These are phyloP conservation scores for Sinapis alba DNA, from an alignment of 441 rosid genomes.

Conservation along the genomic window DNA sequence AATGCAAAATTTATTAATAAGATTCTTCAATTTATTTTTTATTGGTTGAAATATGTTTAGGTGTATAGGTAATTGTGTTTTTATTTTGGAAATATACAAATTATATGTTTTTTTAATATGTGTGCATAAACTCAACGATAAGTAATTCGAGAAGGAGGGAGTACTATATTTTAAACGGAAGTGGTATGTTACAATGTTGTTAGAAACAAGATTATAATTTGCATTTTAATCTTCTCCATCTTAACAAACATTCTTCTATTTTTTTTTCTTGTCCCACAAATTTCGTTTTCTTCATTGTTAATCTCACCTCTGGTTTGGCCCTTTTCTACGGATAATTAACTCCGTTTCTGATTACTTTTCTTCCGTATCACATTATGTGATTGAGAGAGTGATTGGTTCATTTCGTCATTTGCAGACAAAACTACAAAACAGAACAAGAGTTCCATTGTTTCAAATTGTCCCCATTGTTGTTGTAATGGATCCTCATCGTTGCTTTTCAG, in stretches of 20 bases:
- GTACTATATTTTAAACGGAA: neutral
- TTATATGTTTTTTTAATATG: too few relatives aligned
- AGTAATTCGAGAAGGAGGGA: too few relatives aligned
- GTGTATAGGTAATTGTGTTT: too few relatives aligned
- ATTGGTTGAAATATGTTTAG: too few relatives aligned
- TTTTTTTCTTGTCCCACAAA: neutral
- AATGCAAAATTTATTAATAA: too few relatives aligned
- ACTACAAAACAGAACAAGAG: neutral
- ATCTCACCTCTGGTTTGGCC: conserved; percentile 3
- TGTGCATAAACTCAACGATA: too few relatives aligned
- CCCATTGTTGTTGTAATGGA: conserved; percentile 2
- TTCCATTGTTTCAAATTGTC: neutral
- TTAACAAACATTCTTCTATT: neutral
- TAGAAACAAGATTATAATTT: neutral
- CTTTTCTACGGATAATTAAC: neutral
- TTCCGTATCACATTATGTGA: neutral
- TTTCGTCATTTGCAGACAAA: conserved; percentile 1
- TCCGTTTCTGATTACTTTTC: neutral
- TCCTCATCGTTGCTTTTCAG: neutral
- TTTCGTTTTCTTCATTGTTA: neutral
- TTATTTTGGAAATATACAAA: too few relatives aligned
- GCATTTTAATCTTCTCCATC: neutral
- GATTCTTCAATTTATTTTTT: too few relatives aligned
- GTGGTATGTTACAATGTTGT: neutral
- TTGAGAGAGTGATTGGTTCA: neutral